Percentiles rank a stretch among this genome's conserved stretches.
phyloP scores from a whole-genome alignment of 225 moss, liverwort and hornwort genomes.

The Pseudoscleropodium purum region DNA sequence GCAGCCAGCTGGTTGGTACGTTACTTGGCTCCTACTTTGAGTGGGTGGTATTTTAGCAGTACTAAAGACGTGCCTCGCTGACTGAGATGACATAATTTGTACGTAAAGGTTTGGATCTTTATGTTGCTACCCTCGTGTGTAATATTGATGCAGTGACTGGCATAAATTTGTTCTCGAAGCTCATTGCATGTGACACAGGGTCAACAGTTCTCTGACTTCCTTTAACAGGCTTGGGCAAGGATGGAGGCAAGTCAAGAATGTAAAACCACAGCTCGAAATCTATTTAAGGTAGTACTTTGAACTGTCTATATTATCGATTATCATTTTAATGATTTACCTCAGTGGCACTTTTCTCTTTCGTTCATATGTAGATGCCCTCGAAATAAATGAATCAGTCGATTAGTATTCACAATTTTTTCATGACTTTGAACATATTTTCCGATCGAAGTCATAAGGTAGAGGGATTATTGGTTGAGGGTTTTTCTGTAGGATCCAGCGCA shows the following conservation, averaged over 20 bases:
- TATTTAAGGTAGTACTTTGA: slow-evolving; percentile 70
- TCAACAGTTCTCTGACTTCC: not conserved
- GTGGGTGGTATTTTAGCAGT: slow-evolving; percentile 26
- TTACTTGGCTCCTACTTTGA: slow-evolving; percentile 3
- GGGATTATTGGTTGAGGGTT: not conserved
- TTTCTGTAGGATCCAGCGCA: not conserved
- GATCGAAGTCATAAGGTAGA: not conserved
- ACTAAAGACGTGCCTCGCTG: not conserved
- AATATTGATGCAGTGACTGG: not conserved
- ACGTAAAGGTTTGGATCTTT: not conserved
- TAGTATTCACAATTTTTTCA: not conserved
- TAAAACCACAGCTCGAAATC: slow-evolving; percentile 62
- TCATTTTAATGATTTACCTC: not conserved
- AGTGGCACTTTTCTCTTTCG: not conserved
- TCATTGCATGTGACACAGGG: not conserved
- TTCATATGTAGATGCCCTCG: not conserved
- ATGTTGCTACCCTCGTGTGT: not conserved
- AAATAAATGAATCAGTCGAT: not conserved
- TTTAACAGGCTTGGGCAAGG: slow-evolving; percentile 86
- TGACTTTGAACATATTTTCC: not conserved
- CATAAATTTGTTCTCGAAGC: not conserved
- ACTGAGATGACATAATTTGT: not conserved
- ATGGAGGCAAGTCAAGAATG: slow-evolving; percentile 71
- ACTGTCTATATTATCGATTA: not conserved
- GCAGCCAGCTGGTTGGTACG: slow-evolving; percentile 96